A percentile compares a stretch with the other conserved stretches of the same genome.
These are phyloP conservation scores for Dispira simplex DNA, from an alignment of 192 early-diverging fungal genomes.

Conservation along the genomic window DNA sequence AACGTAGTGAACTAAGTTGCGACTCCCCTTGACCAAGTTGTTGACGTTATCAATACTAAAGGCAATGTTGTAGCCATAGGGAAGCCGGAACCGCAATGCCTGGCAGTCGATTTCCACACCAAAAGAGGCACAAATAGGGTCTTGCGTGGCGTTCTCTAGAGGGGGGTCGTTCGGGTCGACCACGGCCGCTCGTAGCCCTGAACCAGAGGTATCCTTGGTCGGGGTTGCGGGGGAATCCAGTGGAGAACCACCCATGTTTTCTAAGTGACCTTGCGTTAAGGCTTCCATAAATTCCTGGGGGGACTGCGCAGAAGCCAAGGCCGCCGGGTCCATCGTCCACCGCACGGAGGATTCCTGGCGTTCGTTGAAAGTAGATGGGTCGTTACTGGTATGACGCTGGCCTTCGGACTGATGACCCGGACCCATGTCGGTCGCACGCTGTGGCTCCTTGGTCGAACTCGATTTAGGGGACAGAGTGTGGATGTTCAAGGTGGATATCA, in stretches of 20 bases:
- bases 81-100: not conserved
- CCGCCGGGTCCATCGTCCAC: not conserved
- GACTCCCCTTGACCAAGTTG: constrained; percentile 9
- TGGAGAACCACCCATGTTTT: too few species aligned
- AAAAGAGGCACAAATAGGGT: not conserved
- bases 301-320: too few species aligned
- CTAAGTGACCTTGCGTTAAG: too few species aligned
- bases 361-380: not conserved
- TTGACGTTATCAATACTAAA: constrained; percentile 11
- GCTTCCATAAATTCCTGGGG: too few species aligned
- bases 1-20: constrained; percentile 5
- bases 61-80: constrained; percentile 9
- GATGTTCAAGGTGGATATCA: not conserved
- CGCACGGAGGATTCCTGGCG: not conserved
- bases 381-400: not conserved
- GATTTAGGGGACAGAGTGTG: not conserved
- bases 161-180: too few species aligned
- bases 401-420: not conserved
- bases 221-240: too few species aligned
- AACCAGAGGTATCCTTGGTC: too few species aligned
- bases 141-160: too few species aligned
- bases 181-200: too few species aligned
- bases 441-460: not conserved
- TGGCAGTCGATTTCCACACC: not conserved
- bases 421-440: not conserved